Percentiles rank a stretch among this genome's conserved stretches.
These are phyloP conservation scores for Fusarium paranaense DNA, from an alignment of 2,329 filamentous ascomycete genomes.

Conservation along the genomic window DNA sequence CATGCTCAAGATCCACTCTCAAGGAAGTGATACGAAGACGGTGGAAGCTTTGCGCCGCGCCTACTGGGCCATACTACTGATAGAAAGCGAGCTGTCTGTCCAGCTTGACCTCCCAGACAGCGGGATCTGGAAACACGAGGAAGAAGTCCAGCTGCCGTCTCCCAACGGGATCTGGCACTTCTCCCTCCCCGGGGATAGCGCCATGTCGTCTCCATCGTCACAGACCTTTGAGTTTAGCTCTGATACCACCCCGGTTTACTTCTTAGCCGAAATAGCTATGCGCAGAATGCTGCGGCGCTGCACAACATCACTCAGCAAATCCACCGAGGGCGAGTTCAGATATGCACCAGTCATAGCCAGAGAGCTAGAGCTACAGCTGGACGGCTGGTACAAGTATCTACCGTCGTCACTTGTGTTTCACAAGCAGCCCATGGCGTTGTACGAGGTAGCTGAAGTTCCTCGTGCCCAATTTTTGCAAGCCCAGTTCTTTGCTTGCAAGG, in stretches of 20 bases:
- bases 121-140: constrained; percentile 4
- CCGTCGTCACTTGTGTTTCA: background rate
- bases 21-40: background rate
- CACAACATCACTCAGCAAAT: constrained; percentile 38
- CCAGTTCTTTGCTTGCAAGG: constrained; percentile 7
- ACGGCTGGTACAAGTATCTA: constrained; percentile 49
- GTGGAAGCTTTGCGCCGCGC: background rate
- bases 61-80: constrained; percentile 6
- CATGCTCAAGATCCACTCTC: background rate
- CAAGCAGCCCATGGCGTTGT: background rate
- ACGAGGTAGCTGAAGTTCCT: background rate
- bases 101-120: constrained; percentile 2
- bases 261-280: constrained; percentile 50
- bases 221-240: background rate
- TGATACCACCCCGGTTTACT: constrained; percentile 39
- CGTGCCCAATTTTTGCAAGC: background rate
- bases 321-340: constrained; percentile 26
- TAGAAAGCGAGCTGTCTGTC: constrained; percentile 3
- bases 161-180: background rate
- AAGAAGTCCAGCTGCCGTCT: constrained; percentile 4
- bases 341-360: constrained; percentile 46
- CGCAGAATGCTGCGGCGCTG: constrained; percentile 48
- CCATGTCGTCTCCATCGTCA: constrained; percentile 2
- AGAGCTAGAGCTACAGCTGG: constrained; percentile 49
- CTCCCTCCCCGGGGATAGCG: background rate